Evolutionary conservation across 2,329 filamentous ascomycete genomes (phyloP).

Genomic region (Neofusicoccum ribis): DNA sequence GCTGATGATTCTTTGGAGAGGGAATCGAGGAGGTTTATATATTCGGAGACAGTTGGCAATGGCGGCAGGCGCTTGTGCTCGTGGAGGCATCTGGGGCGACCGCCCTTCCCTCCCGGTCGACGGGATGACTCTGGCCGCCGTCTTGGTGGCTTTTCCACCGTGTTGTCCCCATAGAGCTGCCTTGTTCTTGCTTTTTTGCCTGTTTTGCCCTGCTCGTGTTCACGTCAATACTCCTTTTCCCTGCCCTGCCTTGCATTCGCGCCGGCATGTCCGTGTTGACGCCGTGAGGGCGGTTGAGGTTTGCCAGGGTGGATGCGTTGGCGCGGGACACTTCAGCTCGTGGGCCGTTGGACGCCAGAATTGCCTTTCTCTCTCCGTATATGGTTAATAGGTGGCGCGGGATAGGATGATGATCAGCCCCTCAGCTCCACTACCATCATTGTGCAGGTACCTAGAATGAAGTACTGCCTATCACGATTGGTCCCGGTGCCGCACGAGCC

Average conservation of each 20-base stretch:
- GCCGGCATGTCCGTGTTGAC: background rate
- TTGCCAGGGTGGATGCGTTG: background rate
- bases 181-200: background rate
- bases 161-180: background rate
- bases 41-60: background rate
- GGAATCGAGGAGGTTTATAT: conserved; percentile 15
- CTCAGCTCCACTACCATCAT: background rate
- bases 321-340: background rate
- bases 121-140: too few relatives aligned
- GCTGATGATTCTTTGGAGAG: conserved; percentile 19
- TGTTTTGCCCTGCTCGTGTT: background rate
- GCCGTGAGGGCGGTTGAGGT: background rate
- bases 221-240: background rate
- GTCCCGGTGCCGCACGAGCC: too few relatives aligned
- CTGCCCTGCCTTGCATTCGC: background rate
- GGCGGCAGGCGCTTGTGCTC: too few relatives aligned
- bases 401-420: background rate
- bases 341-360: background rate
- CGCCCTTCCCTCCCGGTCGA: too few relatives aligned
- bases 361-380: background rate
- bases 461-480: too few relatives aligned
- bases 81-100: too few relatives aligned
- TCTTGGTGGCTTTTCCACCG: background rate
- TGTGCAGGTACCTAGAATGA: background rate
- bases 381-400: background rate